Evolutionary conservation across 75 land plant genomes (phyloP).

Genomic region (Pinus taeda): DNA sequence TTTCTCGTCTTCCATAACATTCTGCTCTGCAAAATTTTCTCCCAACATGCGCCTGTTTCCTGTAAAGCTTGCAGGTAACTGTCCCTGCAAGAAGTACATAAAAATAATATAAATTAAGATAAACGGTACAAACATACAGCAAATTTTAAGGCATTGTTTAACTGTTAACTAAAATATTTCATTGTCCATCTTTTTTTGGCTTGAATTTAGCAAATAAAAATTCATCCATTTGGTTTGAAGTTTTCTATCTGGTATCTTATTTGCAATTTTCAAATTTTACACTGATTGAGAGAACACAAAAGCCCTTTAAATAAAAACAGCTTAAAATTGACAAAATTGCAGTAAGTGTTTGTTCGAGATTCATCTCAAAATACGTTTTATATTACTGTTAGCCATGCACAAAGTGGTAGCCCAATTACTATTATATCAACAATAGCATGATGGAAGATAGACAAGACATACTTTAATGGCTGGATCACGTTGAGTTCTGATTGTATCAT

Average conservation of each 20-base stretch:
- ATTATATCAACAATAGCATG: too few species aligned
- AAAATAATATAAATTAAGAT: not conserved
- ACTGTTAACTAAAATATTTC: too few species aligned
- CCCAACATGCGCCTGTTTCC: conserved; percentile 2
- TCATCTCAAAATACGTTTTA: not conserved
- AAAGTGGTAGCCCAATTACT: not conserved
- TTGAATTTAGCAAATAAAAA: too few species aligned
- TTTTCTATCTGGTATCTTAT: too few species aligned
- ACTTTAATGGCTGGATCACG: not conserved
- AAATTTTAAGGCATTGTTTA: too few species aligned
- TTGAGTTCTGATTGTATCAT: conserved; percentile 2
- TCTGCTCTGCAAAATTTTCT: not conserved
- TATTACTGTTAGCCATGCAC: not conserved
- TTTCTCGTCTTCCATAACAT: not conserved
- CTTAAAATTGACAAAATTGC: too few species aligned
- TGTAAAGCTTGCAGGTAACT: not conserved
- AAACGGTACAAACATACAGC: not conserved
- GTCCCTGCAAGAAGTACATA: not conserved
- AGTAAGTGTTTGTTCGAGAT: not conserved
- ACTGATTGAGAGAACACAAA: too few species aligned
- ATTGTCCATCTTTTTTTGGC: too few species aligned
- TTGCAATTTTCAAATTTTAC: too few species aligned
- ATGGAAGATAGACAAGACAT: not conserved
- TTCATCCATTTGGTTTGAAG: too few species aligned
- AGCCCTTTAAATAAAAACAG: too few species aligned